phyloP scores from a whole-genome alignment of 148 eudicot genomes.

The Persicaria tinctoria region DNA sequence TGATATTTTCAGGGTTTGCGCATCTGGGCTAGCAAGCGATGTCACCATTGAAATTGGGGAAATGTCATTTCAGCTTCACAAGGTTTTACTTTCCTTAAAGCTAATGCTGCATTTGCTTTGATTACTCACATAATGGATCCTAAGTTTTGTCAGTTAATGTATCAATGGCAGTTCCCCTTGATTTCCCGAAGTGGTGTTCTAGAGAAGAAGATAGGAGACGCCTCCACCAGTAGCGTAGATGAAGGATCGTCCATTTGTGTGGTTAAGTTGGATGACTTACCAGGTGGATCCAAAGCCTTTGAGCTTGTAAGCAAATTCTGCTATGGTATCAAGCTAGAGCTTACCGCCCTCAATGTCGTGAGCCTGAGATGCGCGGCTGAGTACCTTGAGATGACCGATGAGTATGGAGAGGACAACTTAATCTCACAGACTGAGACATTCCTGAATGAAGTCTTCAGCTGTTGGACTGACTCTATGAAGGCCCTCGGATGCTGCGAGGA shows the following conservation, averaged over 20 bases:
- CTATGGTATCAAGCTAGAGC: conserved; percentile 61
- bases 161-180: conserved; percentile 47
- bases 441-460: conserved; percentile 47
- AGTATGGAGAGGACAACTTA: conserved; percentile 62
- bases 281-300: conserved; percentile 63
- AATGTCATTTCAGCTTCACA: conserved; percentile 50
- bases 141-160: background rate
- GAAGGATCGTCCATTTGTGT: conserved; percentile 26
- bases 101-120: background rate
- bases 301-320: conserved; percentile 59
- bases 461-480: conserved; percentile 55
- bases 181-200: conserved; percentile 59
- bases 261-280: conserved; percentile 46
- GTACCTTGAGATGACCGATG: conserved; percentile 63
- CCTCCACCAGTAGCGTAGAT: conserved; percentile 11
- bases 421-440: conserved; percentile 48
- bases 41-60: conserved; percentile 62
- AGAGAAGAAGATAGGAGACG: conserved; percentile 48
- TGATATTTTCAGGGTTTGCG: conserved; percentile 44
- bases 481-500: conserved; percentile 59
- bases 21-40: conserved; percentile 69
- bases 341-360: conserved; percentile 49
- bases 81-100: conserved; percentile 28
- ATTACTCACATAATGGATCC: background rate
- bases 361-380: conserved; percentile 63